Evolutionary conservation across 2,329 filamentous ascomycete species (phyloP).

Genomic region (Trichoderma breve): DNA sequence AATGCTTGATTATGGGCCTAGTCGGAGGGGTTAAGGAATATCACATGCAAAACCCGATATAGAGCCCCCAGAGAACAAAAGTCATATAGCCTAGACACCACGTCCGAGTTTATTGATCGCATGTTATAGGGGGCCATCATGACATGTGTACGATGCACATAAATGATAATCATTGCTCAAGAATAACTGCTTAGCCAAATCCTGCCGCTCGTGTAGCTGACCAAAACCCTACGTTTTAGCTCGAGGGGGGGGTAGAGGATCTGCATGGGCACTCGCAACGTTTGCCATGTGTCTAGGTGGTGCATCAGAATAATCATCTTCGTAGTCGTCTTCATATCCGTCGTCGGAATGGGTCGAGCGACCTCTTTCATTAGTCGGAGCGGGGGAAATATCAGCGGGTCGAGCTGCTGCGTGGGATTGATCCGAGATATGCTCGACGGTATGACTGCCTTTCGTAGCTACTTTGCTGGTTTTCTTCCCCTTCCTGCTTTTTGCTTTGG

Average conservation of each 20-base stretch:
- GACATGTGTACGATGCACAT: background rate
- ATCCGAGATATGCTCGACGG: conserved; percentile 24
- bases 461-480: conserved; percentile 75
- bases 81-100: background rate
- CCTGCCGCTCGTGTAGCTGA: background rate
- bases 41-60: background rate
- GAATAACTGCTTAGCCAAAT: background rate
- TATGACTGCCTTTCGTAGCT: conserved; percentile 29
- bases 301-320: conserved; percentile 29
- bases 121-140: background rate
- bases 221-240: conserved; percentile 16
- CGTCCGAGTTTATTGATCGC: background rate
- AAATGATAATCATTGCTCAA: background rate
- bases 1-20: background rate
- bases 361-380: conserved; percentile 30
- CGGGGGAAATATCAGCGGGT: conserved; percentile 25
- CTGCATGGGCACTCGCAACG: background rate
- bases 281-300: conserved; percentile 19
- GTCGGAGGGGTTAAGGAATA: background rate
- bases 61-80: background rate
- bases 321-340: conserved; percentile 38
- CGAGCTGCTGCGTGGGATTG: conserved; percentile 26
- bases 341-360: conserved; percentile 42
- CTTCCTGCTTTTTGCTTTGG: conserved; percentile 89
- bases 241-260: conserved; percentile 7